Evolutionary conservation across 2,329 filamentous ascomycete genomes (phyloP).

Genomic region (Didymella glomerata): DNA sequence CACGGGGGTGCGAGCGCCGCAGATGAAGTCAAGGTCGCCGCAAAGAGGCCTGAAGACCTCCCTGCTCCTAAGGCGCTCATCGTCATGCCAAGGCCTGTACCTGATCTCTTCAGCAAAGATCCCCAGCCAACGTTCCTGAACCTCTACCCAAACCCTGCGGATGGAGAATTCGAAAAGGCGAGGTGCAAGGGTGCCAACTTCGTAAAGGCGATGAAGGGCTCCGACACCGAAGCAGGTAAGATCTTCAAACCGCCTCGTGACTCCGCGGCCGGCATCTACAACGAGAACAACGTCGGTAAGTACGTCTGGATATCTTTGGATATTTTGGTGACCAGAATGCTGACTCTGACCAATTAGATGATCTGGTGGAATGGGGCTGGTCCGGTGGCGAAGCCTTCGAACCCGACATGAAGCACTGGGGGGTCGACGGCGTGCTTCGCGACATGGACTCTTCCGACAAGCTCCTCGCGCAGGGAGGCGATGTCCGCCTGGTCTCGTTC

Average conservation of each 20-base stretch:
- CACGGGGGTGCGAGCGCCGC: neutral
- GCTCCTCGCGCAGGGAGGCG: neutral
- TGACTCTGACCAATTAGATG: neutral
- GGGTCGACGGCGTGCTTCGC: constrained; percentile 6
- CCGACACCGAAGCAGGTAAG: constrained; percentile 9
- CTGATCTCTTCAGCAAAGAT: neutral
- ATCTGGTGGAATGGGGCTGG: constrained; percentile 1
- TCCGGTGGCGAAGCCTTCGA: neutral
- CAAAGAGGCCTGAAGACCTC: neutral
- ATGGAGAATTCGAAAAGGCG: neutral
- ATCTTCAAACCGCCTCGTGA: constrained; percentile 6
- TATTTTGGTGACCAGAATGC: too few species aligned
- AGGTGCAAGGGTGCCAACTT: constrained; percentile 4
- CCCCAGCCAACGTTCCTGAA: neutral
- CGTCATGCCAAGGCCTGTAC: neutral
- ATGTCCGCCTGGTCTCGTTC: constrained; percentile 1
- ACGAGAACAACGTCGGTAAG: neutral
- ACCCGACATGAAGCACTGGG: neutral
- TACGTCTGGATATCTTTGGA: neutral
- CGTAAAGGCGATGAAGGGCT: constrained; percentile 6
- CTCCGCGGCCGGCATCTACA: neutral
- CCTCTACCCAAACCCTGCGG: neutral
- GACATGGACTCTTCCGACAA: constrained; percentile 1
- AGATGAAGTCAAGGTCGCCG: neutral
- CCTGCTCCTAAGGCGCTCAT: neutral